Conservation (phyloP, 2,329 filamentous ascomycete species). For the Monosporascus sp. region DNA sequence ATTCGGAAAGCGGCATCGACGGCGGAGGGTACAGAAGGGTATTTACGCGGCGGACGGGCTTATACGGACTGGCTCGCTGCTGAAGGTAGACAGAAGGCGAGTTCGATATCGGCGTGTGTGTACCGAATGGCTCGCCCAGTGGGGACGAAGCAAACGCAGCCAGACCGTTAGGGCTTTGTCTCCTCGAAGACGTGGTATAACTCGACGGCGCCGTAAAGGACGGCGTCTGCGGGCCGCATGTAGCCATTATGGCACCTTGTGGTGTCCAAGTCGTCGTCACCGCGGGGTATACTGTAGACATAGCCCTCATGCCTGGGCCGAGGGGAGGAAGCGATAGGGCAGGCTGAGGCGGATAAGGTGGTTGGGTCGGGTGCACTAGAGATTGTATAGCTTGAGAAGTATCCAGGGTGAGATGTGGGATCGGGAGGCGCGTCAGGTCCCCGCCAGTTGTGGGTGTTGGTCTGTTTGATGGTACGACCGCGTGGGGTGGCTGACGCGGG, state of each 20-base stretch:
- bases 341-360: conserved; percentile 38
- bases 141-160: conserved; percentile 63
- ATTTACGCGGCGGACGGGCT: conserved; percentile 82
- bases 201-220: conserved; percentile 25
- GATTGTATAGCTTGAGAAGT: conserved; percentile 33
- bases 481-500: conserved; percentile 25
- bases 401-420: conserved; percentile 67
- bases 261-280: conserved; percentile 37
- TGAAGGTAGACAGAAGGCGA: conserved; percentile 86
- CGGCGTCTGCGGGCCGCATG: conserved; percentile 28
- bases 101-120: conserved; percentile 64
- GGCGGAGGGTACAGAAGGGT: conserved; percentile 87
- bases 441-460: conserved; percentile 11
- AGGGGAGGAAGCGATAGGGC: conserved; percentile 59
- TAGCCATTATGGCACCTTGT: conserved; percentile 26
- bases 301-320: conserved; percentile 59
- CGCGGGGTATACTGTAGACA: conserved; percentile 69
- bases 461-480: conserved; percentile 17
- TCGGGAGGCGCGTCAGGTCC: conserved; percentile 51
- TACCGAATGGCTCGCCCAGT: conserved; percentile 56
- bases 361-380: conserved; percentile 27
- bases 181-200: conserved; percentile 49
- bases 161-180: conserved; percentile 46
- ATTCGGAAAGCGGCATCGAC: conserved; percentile 71
- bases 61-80: conserved; percentile 87